These are phyloP conservation scores for Carex sylvatica DNA, from an alignment of 202 grass and related monocot genomes.

Conservation along the genomic window DNA sequence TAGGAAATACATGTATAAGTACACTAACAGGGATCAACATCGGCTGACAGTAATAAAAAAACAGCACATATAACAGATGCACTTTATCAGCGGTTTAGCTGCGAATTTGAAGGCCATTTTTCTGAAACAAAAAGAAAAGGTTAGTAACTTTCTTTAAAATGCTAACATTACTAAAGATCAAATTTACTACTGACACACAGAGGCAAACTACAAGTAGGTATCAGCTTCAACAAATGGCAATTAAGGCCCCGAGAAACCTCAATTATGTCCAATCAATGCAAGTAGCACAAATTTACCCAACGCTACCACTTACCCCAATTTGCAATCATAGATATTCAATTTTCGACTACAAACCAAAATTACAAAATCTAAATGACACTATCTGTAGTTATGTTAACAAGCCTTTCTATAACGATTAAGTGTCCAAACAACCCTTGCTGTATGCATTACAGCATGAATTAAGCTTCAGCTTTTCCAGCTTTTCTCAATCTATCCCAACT, in stretches of 20 bases:
- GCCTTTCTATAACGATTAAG: not conserved
- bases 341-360: not conserved
- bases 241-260: not conserved
- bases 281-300: not conserved
- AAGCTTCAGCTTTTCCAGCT: not conserved
- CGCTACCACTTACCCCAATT: not conserved
- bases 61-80: slow-evolving; percentile 17
- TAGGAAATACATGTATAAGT: not conserved
- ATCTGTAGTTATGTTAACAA: not conserved
- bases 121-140: slow-evolving; percentile 18
- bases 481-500: not conserved
- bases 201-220: not conserved
- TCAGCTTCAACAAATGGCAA: not conserved
- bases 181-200: not conserved
- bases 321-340: not conserved
- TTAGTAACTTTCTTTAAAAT: slow-evolving; percentile 16
- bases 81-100: not conserved
- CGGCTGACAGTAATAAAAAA: not conserved
- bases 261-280: not conserved
- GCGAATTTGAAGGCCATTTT: not conserved
- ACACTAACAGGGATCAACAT: slow-evolving; percentile 20
- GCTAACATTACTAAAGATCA: not conserved
- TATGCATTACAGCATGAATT: not conserved
- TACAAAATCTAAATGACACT: not conserved
- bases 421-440: not conserved